Base-by-base conservation (phyloP, 2,329 filamentous ascomycete species). In the Epichloe festucae region DNA sequence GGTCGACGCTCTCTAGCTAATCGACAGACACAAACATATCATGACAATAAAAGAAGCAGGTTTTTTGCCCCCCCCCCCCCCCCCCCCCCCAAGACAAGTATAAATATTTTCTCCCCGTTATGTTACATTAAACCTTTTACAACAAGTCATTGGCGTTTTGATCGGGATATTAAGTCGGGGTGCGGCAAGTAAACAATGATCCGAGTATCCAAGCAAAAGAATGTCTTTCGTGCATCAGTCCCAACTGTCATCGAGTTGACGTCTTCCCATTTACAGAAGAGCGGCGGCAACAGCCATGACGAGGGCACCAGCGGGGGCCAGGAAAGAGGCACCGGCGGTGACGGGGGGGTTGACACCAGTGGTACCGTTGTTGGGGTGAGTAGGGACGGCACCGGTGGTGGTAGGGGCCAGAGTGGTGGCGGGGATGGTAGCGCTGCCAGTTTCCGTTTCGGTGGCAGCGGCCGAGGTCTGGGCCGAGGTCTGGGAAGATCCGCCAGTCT, bases 251-350 rank as follows among this genome's bases (percentile, higher is more conserved):
- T 17, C 34, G 19, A n/a, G 8, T 45, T 2, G 10, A 21, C 27
- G 12, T 38, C 42, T 21, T 34, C 11, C 11, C 10, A 45, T 48
- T 51, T 52, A 54, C 46, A 54, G 21, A 19, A 54, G 46, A 44
- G 50, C 52, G 21, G 50, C 56, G 40, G 48, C 53, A 11, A 54
- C 49, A 45, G 56, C 56, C 49, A 57, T 47, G 49, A 45, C 56
- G 35, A 57, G 36, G 17, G 48, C 54, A 23, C 56, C 56, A 12
- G 54, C 54, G 15, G 56, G 56, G 3, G 54, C 56, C 35, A 56
- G 19, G 43, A 54, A 19, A 35, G 56, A 45, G 39, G 56, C 56
- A 35, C 56, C 56, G 12, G 54, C 56, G 2, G 56, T 55, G 46
- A 56, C 43, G 36, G 44, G 56, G 52, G 56, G 52, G n/a, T 46